Evolutionary conservation across 495 filamentous ascomycete species (phyloP).

Genomic region (Annulohypoxylon nitens): DNA sequence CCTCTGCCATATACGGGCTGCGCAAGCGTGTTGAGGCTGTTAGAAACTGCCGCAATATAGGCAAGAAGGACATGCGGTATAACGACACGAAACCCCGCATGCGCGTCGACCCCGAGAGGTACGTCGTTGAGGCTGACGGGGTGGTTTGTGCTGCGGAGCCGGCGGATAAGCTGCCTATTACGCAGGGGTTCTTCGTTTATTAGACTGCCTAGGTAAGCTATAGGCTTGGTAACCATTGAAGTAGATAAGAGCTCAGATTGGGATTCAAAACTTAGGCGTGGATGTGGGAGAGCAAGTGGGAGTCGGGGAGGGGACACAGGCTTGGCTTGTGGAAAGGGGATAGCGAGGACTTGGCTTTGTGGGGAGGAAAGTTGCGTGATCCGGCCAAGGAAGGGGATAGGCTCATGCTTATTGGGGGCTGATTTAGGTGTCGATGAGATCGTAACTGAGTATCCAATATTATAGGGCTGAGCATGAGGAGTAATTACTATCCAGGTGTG

Average conservation of each 20-base stretch:
- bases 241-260: neutral
- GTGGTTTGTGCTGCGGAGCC: constrained; percentile 81
- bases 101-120: constrained; percentile 93
- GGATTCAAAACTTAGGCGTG: neutral
- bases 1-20: constrained; percentile 77
- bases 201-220: constrained; percentile 50
- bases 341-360: constrained; percentile 2
- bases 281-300: neutral
- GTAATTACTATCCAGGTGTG: neutral
- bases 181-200: constrained; percentile 86
- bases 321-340: neutral
- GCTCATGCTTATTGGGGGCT: neutral
- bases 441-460: neutral
- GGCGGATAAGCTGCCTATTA: constrained; percentile 77
- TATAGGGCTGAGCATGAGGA: neutral
- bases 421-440: neutral
- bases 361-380: neutral
- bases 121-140: constrained; percentile 91
- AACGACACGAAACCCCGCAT: constrained; percentile 91
- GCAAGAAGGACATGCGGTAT: constrained; percentile 94
- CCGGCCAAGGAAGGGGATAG: neutral
- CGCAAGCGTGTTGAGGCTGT: constrained; percentile 87
- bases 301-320: neutral
- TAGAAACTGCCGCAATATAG: constrained; percentile 79
- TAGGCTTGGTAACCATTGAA: neutral